Base-by-base conservation (phyloP, 768 basidiomycete genomes). In the Lentinula sp. region DNA sequence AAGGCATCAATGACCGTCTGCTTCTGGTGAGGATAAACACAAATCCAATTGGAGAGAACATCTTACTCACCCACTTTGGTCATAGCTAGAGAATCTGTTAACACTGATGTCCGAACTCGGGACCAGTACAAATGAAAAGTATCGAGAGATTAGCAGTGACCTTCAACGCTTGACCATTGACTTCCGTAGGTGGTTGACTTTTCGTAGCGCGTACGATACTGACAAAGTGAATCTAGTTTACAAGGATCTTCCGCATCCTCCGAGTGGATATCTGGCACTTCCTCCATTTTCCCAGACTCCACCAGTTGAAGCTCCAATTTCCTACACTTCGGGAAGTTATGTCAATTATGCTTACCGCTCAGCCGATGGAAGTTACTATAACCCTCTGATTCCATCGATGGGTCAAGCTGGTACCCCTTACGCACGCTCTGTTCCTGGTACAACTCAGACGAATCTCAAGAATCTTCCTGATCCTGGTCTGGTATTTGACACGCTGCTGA, bases 241-340 rank as follows among this genome's bases (percentile, higher is more conserved):
- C 77, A 85, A 87, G 62, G 91, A 91, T 70, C 81, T 93, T 39
- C 89, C 90, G 3, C 91, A 91, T 63, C 90, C 90, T 4, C 85
- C 88, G 9, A 72, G 70, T 53, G 76, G 76, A 10, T 89, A 84
- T 68, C 72, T 88, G 42, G 57, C 66, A 49, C 59, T 66, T 4
- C 70, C 69, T 20, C 65, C 65, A 9, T 66, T 72, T 9, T 57
- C 66, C 7, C 48, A 45, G 10, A 32, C 64, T 18, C 20, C 61
- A 23, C 16, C 60, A 16, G 43, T 56, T 18, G 63, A 66, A 6
- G 8, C 3, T 45, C 48, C 60, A n/a, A 54, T 65, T 0, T 42
- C 60, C 12, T 16, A 33, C 2, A 45, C 0, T 2, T 33, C 49
- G 9, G 28, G 39, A 33, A 69, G 68, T 8, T 45, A 66, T 28